Conservation (phyloP, 78 protist genomes). For the Polysphondylium violaceum region DNA sequence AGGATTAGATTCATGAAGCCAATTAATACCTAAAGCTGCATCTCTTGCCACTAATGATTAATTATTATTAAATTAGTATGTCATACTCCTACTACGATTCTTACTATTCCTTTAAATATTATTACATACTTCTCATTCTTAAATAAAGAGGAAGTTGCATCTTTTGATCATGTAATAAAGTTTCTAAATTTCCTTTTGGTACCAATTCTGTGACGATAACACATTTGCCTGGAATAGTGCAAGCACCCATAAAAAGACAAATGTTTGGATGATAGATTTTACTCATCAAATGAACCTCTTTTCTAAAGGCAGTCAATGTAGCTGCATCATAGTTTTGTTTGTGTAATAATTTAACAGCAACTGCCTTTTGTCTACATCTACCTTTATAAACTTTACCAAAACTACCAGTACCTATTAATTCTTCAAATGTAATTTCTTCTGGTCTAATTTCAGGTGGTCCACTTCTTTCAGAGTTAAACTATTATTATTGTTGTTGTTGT, state of each 20-base stretch:
- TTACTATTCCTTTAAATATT: not conserved
- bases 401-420: conserved; percentile 81
- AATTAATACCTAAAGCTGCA: conserved; percentile 85
- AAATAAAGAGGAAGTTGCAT: conserved; percentile 74
- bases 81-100: not conserved
- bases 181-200: conserved; percentile 81
- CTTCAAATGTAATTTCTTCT: conserved; percentile 82
- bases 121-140: conserved; percentile 80
- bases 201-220: conserved; percentile 82
- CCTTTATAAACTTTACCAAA: conserved; percentile 85
- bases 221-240: conserved; percentile 84
- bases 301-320: conserved; percentile 76
- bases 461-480: conserved; percentile 48
- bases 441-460: conserved; percentile 89
- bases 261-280: conserved; percentile 85
- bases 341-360: conserved; percentile 80
- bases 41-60: conserved; percentile 77
- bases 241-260: conserved; percentile 85
- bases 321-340: conserved; percentile 83
- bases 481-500: not conserved
- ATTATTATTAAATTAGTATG: not conserved
- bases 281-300: conserved; percentile 82
- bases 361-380: conserved; percentile 83
- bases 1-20: conserved; percentile 86
- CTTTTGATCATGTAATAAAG: conserved; percentile 80